A percentile compares a stretch with the other conserved stretches of the same genome.
Evolutionary conservation across 2,329 filamentous ascomycete genomes (phyloP).

Genomic region (Grosmannia clavigera): DNA sequence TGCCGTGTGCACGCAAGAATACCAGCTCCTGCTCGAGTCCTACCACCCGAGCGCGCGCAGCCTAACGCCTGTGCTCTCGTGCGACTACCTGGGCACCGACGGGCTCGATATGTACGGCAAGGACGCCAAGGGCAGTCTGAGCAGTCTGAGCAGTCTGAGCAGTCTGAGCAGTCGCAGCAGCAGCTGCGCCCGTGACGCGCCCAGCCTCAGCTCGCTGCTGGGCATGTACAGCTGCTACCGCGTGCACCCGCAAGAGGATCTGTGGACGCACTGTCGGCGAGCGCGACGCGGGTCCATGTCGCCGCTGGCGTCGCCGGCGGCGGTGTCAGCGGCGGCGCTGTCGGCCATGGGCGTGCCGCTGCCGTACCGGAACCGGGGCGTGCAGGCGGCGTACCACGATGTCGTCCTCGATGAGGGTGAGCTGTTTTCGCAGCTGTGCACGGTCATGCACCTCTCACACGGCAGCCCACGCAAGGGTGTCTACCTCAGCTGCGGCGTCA

Average conservation of each 20-base stretch:
- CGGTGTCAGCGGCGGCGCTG: not conserved
- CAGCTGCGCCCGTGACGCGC: not conserved
- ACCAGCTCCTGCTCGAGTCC: conserved; percentile 65
- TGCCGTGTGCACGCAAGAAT: conserved; percentile 43
- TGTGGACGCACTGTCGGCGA: conserved; percentile 15
- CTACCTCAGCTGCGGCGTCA: conserved; percentile 50
- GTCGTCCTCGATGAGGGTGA: conserved; percentile 57
- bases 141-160: not conserved
- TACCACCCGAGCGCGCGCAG: conserved; percentile 61
- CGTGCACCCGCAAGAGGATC: conserved; percentile 46
- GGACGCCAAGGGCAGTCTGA: not conserved
- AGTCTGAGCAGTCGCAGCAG: conserved; percentile 6
- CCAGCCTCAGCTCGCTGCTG: conserved; percentile 29
- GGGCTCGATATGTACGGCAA: conserved; percentile 29
- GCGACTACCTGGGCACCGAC: conserved; percentile 53
- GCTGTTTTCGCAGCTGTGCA: conserved; percentile 62
- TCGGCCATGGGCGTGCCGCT: not conserved
- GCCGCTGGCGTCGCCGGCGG: not conserved
- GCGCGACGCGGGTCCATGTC: not conserved
- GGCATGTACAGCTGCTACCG: conserved; percentile 59
- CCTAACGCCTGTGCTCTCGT: conserved; percentile 54
- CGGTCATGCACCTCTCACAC: conserved; percentile 55
- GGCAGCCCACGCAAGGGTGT: conserved; percentile 47
- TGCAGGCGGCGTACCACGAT: conserved; percentile 36
- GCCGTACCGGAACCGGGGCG: not conserved